These are phyloP conservation scores for Chaetothyriales sp. DNA, from an alignment of 2,329 filamentous ascomycete genomes.

Conservation along the genomic window DNA sequence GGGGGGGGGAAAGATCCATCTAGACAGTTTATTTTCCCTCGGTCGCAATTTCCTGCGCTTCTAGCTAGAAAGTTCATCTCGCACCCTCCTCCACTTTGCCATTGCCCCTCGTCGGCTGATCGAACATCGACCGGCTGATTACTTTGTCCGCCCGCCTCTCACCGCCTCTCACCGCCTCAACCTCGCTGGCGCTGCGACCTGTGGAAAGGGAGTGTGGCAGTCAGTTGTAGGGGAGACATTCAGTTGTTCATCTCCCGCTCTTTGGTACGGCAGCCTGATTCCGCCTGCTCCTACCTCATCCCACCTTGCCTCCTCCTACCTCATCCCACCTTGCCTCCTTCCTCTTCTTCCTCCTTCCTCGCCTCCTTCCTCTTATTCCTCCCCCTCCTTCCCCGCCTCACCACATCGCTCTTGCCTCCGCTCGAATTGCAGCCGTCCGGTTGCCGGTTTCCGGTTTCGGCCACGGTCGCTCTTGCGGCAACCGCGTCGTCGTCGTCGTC, in stretches of 20 bases:
- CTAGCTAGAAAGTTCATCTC: background rate
- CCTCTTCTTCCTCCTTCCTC: background rate
- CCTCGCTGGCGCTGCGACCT: background rate
- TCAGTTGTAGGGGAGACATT: constrained; percentile 78
- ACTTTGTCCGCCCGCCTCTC: background rate
- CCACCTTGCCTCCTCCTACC: background rate
- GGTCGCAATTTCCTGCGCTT: background rate
- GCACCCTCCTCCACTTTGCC: background rate
- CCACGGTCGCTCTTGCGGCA: background rate
- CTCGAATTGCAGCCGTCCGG: background rate
- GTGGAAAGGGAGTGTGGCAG: constrained; percentile 21
- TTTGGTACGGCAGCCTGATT: constrained; percentile 34
- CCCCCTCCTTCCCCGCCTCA: too few species aligned
- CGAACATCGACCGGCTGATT: background rate
- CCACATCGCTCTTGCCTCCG: constrained; percentile 1
- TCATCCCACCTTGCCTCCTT: background rate
- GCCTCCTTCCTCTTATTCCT: too few species aligned
- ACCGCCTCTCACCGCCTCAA: background rate
- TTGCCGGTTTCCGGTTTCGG: background rate
- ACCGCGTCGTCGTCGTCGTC: background rate
- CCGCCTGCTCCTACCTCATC: background rate
- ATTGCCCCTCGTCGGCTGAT: background rate
- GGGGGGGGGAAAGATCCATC: background rate
- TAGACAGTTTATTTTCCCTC: background rate
- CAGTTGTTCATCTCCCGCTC: constrained; percentile 86